These are phyloP conservation scores for Plasmodium cynomolgi DNA, from an alignment of 169 alveolate genomes.

Conservation along the genomic window DNA sequence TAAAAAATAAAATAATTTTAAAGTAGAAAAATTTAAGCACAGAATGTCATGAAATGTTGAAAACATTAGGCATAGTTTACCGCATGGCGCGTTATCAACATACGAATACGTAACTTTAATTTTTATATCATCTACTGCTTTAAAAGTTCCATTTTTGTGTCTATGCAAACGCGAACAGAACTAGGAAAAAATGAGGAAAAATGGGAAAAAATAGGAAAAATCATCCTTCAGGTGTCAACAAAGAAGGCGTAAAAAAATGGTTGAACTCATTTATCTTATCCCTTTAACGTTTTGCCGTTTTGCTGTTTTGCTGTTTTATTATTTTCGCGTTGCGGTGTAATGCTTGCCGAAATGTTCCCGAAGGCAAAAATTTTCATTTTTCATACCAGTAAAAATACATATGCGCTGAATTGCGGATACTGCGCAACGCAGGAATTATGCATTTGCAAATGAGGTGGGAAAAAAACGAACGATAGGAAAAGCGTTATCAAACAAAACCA, in stretches of 20 bases:
- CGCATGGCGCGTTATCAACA: neutral
- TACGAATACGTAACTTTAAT: neutral
- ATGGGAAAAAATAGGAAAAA: neutral
- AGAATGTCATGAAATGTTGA: neutral
- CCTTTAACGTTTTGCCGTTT: neutral
- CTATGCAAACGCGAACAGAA: neutral
- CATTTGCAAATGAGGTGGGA: neutral
- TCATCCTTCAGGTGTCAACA: neutral
- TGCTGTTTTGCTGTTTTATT: neutral
- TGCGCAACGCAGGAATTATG: neutral
- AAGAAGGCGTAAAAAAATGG: neutral
- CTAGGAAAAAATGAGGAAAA: neutral
- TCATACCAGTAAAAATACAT: neutral
- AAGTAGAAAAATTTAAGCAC: neutral
- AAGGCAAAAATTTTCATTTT: neutral
- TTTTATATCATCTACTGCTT: neutral
- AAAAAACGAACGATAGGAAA: neutral
- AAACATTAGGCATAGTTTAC: neutral
- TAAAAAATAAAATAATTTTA: neutral
- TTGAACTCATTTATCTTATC: neutral
- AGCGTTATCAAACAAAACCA: neutral
- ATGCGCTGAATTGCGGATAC: neutral
- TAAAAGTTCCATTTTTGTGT: constrained; percentile 6
- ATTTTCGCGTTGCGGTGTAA: neutral
- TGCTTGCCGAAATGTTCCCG: neutral